phyloP scores from a whole-genome alignment of 305 asterid species.

The Fraxinus floribunda region DNA sequence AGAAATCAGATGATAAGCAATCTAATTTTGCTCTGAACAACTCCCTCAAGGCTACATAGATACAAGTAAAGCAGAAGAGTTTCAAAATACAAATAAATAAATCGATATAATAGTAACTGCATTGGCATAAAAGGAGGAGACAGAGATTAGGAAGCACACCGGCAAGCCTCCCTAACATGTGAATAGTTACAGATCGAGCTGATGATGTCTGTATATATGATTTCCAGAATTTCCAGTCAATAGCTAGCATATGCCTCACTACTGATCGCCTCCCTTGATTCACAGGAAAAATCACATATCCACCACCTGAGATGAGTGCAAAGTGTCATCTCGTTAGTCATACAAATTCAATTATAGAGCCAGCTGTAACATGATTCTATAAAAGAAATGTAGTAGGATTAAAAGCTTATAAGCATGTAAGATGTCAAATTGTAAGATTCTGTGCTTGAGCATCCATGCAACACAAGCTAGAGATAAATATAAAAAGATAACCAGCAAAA shows the following conservation, averaged over 20 bases:
- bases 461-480: conserved; percentile 3
- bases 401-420: conserved; percentile 20
- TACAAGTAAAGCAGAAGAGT: conserved; percentile 25
- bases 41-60: conserved; percentile 77
- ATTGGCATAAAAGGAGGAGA: conserved; percentile 19
- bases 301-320: conserved; percentile 73
- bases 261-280: conserved; percentile 81
- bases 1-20: conserved; percentile 57
- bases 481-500: background rate
- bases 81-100: conserved; percentile 18
- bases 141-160: conserved; percentile 47
- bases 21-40: conserved; percentile 73
- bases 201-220: conserved; percentile 72
- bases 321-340: conserved; percentile 28
- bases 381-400: conserved; percentile 17
- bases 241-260: conserved; percentile 97
- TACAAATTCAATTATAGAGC: conserved; percentile 20
- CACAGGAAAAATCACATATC: conserved; percentile 86
- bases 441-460: conserved; percentile 13
- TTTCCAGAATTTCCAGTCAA: conserved; percentile 96
- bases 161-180: conserved; percentile 88
- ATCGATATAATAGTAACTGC: conserved; percentile 10
- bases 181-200: conserved; percentile 81
- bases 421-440: background rate
- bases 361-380: conserved; percentile 1